Evolutionary conservation across 441 rosid genomes (phyloP), one percentile per base, ranked within the genome.

Genomic region (Adansonia grandidieri): DNA sequence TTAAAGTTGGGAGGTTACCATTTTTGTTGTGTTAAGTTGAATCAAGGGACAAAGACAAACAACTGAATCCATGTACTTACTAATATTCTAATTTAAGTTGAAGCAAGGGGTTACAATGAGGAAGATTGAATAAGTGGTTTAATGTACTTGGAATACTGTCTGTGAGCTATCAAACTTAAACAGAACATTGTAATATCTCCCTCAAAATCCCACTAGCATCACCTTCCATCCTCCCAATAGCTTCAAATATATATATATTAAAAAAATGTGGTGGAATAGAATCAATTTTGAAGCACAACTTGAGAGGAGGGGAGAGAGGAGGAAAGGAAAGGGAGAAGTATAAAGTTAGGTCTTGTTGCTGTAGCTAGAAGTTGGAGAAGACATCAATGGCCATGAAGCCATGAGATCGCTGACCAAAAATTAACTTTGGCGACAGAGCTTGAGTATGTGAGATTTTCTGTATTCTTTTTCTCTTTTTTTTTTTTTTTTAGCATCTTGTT

Each of bases 21-120:
- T 72, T 44, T 57, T 45, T 73, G 32, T 40, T 32, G 40, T 57
- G 50, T 57, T 14, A 57, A 40, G 64, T 37, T 73, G 53, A 19
- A 57, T 48, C 65, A 37, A 40, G 32, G 77, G 65, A 60, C 28
- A 11, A 40, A 57, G 66, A 57, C 76, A 73, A 44, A 1, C 22
- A 20, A 32, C 22, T 71, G 63, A n/a, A 37, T 54, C 50, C 9
- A 37, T 42, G 47, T 37, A 37, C 75, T 32, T 53, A 71, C 11
- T 71, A 54, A 71, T 40, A 37, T 20, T 67, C 19, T 40, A 71
- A 15, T 48, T 73, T 40, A 13, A 6, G 76, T 73, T 40, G 76
- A 73, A 42, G 66, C 65, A 37, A 57, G 65, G 50, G 61, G 51
- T 37, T 57, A 54, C 15, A 11, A 37, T 28, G 56, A 48, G 57